phyloP scores from a whole-genome alignment of 495 filamentous ascomycete species.

The Mycothermus thermophilus region DNA sequence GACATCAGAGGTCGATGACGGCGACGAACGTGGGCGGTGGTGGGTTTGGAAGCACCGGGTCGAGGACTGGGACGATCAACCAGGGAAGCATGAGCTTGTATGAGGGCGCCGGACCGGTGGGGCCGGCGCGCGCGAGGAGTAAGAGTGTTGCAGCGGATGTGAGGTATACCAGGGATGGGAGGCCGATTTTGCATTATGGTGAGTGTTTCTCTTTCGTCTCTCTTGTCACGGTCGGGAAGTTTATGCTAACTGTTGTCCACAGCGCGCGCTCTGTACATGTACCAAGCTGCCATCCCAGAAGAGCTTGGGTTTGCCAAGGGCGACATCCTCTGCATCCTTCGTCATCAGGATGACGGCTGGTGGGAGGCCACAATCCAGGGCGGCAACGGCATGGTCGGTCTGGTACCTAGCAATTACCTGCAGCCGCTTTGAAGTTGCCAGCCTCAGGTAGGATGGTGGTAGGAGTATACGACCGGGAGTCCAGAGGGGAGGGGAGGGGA shows the following conservation, averaged over 20 bases:
- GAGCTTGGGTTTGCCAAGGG: slow-evolving; percentile 91
- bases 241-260: slow-evolving; percentile 9
- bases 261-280: slow-evolving; percentile 92
- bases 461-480: not conserved
- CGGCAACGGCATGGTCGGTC: slow-evolving; percentile 52
- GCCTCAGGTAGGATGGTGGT: not conserved
- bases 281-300: slow-evolving; percentile 85
- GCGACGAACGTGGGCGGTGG: slow-evolving; percentile 1
- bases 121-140: slow-evolving; percentile 45
- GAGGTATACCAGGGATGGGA: slow-evolving; percentile 70
- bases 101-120: slow-evolving; percentile 34
- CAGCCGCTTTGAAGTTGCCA: slow-evolving; percentile 57
- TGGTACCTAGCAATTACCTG: slow-evolving; percentile 96
- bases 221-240: not conserved
- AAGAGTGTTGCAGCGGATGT: slow-evolving; percentile 68
- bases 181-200: slow-evolving; percentile 86
- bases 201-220: slow-evolving; percentile 27
- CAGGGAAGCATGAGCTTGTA: slow-evolving; percentile 45
- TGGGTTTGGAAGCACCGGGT: slow-evolving; percentile 12
- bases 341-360: slow-evolving; percentile 96
- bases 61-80: too few species aligned
- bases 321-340: slow-evolving; percentile 75
- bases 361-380: slow-evolving; percentile 95
- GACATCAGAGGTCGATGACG: slow-evolving; percentile 15
- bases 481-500: not conserved